Evolutionary conservation across 2,329 filamentous ascomycete species (phyloP).

Genomic region (Cytospora schulzeri): DNA sequence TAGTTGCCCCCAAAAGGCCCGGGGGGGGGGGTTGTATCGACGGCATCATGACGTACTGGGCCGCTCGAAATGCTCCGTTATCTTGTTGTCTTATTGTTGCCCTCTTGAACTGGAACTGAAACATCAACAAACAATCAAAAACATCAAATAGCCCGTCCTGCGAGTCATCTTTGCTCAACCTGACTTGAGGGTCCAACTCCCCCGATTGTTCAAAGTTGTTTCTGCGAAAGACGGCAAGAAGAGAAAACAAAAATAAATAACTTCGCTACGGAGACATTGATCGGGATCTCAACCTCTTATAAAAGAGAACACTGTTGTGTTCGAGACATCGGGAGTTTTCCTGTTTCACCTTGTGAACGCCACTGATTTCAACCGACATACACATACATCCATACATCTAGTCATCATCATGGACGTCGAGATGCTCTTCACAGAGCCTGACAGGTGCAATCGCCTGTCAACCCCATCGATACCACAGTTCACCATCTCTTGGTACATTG

Average conservation of each 20-base stretch:
- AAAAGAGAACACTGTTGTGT: background rate
- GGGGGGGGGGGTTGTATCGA: background rate
- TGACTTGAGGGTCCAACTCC: background rate
- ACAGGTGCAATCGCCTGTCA: background rate
- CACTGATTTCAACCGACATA: too few species aligned
- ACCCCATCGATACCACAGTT: constrained; percentile 2
- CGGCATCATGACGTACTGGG: background rate
- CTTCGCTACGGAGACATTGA: background rate
- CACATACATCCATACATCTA: too few species aligned
- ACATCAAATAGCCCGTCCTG: background rate
- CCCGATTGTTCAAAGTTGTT: background rate
- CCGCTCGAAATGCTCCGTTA: background rate
- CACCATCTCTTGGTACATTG: background rate
- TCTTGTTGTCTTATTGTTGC: background rate
- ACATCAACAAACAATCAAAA: background rate
- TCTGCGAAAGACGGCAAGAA: background rate
- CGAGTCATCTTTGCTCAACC: background rate
- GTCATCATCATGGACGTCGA: background rate
- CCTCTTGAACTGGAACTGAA: background rate
- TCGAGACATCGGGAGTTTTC: background rate
- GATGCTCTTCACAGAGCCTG: background rate
- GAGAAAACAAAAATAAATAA: background rate
- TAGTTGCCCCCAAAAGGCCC: too few species aligned
- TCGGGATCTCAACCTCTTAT: background rate
- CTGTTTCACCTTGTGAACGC: too few species aligned